phyloP scores from a whole-genome alignment of 768 basidiomycete species.

The Suillus lakei region DNA sequence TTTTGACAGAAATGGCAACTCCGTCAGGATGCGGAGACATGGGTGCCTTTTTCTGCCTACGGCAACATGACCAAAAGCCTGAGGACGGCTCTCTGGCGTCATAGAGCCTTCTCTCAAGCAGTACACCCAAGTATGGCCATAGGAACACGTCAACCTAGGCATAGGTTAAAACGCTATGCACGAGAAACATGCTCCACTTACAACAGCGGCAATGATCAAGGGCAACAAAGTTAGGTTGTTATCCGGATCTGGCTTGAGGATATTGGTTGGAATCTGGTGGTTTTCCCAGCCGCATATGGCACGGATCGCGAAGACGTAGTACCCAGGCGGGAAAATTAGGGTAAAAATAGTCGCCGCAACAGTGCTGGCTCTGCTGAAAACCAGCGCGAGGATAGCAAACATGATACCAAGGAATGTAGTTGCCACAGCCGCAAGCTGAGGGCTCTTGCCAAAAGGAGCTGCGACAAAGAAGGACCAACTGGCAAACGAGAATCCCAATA shows the following conservation, averaged over 20 bases:
- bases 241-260: conserved; percentile 65
- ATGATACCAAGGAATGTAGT: conserved; percentile 69
- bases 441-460: conserved; percentile 72
- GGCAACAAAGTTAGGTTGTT: conserved; percentile 56
- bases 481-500: conserved; percentile 69
- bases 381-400: conserved; percentile 68
- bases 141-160: conserved; percentile 70
- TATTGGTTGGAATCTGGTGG: conserved; percentile 55
- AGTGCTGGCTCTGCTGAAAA: conserved; percentile 47
- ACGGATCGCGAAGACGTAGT: conserved; percentile 73
- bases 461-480: conserved; percentile 77
- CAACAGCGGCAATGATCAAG: conserved; percentile 66
- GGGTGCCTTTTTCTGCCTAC: conserved; percentile 14
- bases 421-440: conserved; percentile 70
- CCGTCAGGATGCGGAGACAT: conserved; percentile 41
- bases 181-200: conserved; percentile 36
- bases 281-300: conserved; percentile 73
- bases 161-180: background rate
- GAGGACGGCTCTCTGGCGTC: conserved; percentile 51
- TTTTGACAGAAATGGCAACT: conserved; percentile 63
- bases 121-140: conserved; percentile 69
- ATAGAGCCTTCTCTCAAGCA: conserved; percentile 65
- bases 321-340: conserved; percentile 75
- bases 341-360: conserved; percentile 64
- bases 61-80: conserved; percentile 29